A percentile compares a stretch with the other conserved stretches of the same genome.
These are phyloP conservation scores for Rosa chinensis DNA, from an alignment of 306 rosid genomes.

Conservation along the genomic window DNA sequence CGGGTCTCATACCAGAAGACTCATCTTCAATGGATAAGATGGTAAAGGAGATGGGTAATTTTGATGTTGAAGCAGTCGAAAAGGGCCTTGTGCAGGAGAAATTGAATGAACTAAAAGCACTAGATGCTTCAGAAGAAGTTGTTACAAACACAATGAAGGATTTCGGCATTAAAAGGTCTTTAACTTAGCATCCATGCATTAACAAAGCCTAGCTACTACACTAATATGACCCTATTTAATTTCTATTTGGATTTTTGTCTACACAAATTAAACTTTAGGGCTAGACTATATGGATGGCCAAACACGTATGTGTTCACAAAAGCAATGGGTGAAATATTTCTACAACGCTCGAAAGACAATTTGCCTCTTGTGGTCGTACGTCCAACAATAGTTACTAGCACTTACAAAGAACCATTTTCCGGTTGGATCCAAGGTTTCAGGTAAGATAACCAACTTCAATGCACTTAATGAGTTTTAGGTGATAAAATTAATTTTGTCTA, in stretches of 20 bases:
- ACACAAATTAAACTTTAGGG: conserved; percentile 15
- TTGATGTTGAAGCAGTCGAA: conserved; percentile 30
- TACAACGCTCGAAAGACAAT: conserved; percentile 8
- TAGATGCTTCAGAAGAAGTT: not conserved
- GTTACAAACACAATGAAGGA: conserved; percentile 30
- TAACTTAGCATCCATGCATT: not conserved
- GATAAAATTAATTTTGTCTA: not conserved
- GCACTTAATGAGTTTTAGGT: not conserved
- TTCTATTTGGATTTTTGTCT: not conserved
- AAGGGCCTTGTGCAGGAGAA: conserved; percentile 26
- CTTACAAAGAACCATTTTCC: conserved; percentile 32
- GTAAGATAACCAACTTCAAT: conserved; percentile 4
- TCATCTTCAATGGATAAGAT: conserved; percentile 9
- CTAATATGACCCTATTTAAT: not conserved
- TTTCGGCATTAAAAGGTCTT: conserved; percentile 36
- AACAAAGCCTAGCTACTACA: not conserved
- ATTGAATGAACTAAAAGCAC: conserved; percentile 18
- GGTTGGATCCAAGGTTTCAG: conserved; percentile 52
- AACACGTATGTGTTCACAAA: conserved; percentile 43
- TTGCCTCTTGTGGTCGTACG: conserved; percentile 33
- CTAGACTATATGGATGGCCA: conserved; percentile 46
- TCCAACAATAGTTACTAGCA: conserved; percentile 23
- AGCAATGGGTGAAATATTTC: conserved; percentile 50
- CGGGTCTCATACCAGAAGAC: conserved; percentile 26
- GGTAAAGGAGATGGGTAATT: conserved; percentile 1